Conservation (phyloP, 2,329 filamentous ascomycete species). For the Penicillium sp. region DNA sequence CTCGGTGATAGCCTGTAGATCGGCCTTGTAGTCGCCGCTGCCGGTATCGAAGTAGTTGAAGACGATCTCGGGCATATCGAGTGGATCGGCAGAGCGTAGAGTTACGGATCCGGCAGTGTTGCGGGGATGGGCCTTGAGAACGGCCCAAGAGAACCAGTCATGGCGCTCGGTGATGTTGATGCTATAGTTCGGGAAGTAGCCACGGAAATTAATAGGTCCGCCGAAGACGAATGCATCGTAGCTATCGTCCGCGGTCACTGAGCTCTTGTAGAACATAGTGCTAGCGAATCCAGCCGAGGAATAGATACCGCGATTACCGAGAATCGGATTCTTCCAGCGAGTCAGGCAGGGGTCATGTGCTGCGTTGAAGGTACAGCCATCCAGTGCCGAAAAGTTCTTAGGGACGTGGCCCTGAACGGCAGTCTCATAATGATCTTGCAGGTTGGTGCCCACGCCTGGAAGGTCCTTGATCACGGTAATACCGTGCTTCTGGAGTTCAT, state of each 20-base stretch:
- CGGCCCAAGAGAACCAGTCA: slow-evolving; percentile 54
- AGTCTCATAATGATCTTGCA: slow-evolving; percentile 61
- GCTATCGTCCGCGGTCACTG: slow-evolving; percentile 51
- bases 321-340: slow-evolving; percentile 49
- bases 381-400: slow-evolving; percentile 49
- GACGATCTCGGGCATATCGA: slow-evolving; percentile 66
- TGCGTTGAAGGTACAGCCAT: slow-evolving; percentile 41
- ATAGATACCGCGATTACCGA: slow-evolving; percentile 50
- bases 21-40: slow-evolving; percentile 28
- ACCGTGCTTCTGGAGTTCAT: slow-evolving; percentile 58
- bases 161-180: slow-evolving; percentile 48
- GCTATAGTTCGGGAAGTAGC: slow-evolving; percentile 55
- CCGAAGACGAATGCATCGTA: slow-evolving; percentile 63
- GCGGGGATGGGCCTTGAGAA: slow-evolving; percentile 67
- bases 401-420: slow-evolving; percentile 37
- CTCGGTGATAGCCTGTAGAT: slow-evolving; percentile 23
- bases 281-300: slow-evolving; percentile 61
- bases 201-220: slow-evolving; percentile 62
- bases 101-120: slow-evolving; percentile 68
- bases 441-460: slow-evolving; percentile 68
- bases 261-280: slow-evolving; percentile 49
- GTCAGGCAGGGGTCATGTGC: slow-evolving; percentile 51
- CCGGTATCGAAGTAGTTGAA: slow-evolving; percentile 64
- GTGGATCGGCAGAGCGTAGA: slow-evolving; percentile 66
- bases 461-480: slow-evolving; percentile 63